These are phyloP conservation scores for Apophysomyces sp. DNA, from an alignment of 371 early-diverging fungal genomes.

Conservation along the genomic window DNA sequence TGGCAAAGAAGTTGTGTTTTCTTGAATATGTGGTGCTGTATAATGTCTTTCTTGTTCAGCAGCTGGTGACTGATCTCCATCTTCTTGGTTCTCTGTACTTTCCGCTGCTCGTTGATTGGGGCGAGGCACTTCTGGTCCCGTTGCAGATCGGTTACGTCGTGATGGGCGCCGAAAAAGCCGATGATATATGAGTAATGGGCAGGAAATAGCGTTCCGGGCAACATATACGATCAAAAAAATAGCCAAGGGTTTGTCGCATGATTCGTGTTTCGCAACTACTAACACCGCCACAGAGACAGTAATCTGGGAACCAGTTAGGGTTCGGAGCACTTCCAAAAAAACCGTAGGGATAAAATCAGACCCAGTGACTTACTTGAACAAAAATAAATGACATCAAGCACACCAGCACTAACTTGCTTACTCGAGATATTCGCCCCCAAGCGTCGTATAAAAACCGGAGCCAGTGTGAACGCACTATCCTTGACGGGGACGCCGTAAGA, in stretches of 20 bases:
- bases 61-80: neutral
- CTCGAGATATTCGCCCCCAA: constrained; percentile 22
- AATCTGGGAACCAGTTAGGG: constrained; percentile 18
- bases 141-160: neutral
- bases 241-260: constrained; percentile 40
- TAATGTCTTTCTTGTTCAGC: neutral
- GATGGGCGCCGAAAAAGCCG: constrained; percentile 21
- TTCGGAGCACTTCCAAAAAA: neutral
- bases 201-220: constrained; percentile 31
- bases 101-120: neutral
- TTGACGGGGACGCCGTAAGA: neutral
- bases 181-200: constrained; percentile 37
- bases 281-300: constrained; percentile 20
- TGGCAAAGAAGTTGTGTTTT: constrained; percentile 1
- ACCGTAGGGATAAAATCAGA: neutral
- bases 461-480: neutral
- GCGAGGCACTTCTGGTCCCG: neutral
- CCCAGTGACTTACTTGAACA: constrained; percentile 12
- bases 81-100: neutral
- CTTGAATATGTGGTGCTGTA: neutral
- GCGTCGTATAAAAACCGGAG: constrained; percentile 5
- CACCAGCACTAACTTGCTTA: constrained; percentile 8
- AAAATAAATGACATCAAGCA: constrained; percentile 1
- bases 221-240: constrained; percentile 38
- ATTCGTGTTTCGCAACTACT: constrained; percentile 18